Conservation (phyloP, 176 grass and related monocot species). For the Themeda triandra region DNA sequence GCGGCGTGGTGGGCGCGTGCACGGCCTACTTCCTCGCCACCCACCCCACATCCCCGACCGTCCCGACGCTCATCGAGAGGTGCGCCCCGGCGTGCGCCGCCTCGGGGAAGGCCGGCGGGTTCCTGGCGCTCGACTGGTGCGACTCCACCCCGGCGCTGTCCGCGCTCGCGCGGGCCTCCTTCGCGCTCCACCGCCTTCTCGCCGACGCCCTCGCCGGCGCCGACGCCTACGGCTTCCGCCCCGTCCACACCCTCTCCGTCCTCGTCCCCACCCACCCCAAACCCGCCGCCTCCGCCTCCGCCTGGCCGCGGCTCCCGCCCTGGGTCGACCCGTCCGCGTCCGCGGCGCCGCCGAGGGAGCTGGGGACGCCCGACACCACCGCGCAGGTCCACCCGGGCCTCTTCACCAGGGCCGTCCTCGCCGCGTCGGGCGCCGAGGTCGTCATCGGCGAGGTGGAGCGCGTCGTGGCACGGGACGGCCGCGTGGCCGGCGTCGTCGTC, state of each 20-base stretch:
- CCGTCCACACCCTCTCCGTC: conserved; percentile 76
- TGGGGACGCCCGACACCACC: conserved; percentile 72
- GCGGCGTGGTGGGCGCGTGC: conserved; percentile 78
- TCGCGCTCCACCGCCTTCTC: conserved; percentile 66
- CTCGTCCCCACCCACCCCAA: not conserved
- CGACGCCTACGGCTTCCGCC: conserved; percentile 63
- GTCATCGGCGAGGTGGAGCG: conserved; percentile 69
- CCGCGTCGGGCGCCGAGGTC: conserved; percentile 64
- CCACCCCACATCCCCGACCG: conserved; percentile 27
- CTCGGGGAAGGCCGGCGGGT: conserved; percentile 82
- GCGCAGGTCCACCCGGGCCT: conserved; percentile 86
- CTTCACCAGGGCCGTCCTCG: conserved; percentile 75
- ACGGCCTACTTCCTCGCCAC: conserved; percentile 82
- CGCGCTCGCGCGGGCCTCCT: conserved; percentile 66
- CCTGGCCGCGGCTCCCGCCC: conserved; percentile 39
- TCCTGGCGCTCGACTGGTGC: conserved; percentile 94
- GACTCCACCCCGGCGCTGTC: conserved; percentile 59
- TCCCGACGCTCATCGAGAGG: conserved; percentile 62
- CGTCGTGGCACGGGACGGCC: conserved; percentile 48
- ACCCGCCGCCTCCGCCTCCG: not conserved
- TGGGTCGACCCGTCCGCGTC: conserved; percentile 65
- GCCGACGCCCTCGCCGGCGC: conserved; percentile 53
- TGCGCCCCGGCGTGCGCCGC: conserved; percentile 77
- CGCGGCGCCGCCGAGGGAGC: conserved; percentile 43
- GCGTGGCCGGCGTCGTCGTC: conserved; percentile 53